Percentiles rank a stretch among this genome's conserved stretches.
These are phyloP conservation scores for Fragilaria radians DNA, from an alignment of 108 stramenopile genomes.

Conservation along the genomic window DNA sequence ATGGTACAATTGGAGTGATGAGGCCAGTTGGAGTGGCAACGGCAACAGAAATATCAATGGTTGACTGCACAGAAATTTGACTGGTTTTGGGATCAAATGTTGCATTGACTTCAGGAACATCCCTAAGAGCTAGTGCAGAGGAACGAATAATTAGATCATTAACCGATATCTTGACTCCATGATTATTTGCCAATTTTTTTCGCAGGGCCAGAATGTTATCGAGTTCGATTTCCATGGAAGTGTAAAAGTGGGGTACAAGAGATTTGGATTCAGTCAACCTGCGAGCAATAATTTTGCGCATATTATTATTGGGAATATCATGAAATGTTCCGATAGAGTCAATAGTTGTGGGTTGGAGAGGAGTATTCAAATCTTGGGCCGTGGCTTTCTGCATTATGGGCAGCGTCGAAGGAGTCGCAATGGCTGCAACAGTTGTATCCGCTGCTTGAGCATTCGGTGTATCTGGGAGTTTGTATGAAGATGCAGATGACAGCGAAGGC, in stretches of 20 bases:
- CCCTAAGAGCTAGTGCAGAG: slow-evolving; percentile 91
- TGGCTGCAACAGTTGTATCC: slow-evolving; percentile 3
- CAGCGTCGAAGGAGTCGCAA: slow-evolving; percentile 33
- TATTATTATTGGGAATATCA: slow-evolving; percentile 61
- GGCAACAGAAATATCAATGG: slow-evolving; percentile 96
- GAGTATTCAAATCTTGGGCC: slow-evolving; percentile 27
- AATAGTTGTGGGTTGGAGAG: slow-evolving; percentile 31
- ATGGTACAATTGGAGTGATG: slow-evolving; percentile 92
- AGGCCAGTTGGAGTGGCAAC: slow-evolving; percentile 93
- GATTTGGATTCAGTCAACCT: slow-evolving; percentile 95
- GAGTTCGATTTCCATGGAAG: slow-evolving; percentile 81
- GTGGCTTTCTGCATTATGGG: too few species aligned
- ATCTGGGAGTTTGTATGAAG: not conserved
- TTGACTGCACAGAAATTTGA: slow-evolving; percentile 47
- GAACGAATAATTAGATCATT: slow-evolving; percentile 98
- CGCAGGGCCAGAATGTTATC: slow-evolving; percentile 85
- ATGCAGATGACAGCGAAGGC: slow-evolving; percentile 8
- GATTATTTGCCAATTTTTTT: slow-evolving; percentile 43
- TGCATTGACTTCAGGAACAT: slow-evolving; percentile 93
- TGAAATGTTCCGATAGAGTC: slow-evolving; percentile 50
- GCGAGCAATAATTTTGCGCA: slow-evolving; percentile 92
- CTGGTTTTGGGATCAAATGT: slow-evolving; percentile 34
- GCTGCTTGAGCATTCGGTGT: not conserved
- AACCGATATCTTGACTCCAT: slow-evolving; percentile 73
- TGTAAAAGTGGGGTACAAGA: slow-evolving; percentile 96